These are phyloP conservation scores for Phytophthora kernoviae DNA, from an alignment of 352 stramenopile genomes.

Conservation along the genomic window DNA sequence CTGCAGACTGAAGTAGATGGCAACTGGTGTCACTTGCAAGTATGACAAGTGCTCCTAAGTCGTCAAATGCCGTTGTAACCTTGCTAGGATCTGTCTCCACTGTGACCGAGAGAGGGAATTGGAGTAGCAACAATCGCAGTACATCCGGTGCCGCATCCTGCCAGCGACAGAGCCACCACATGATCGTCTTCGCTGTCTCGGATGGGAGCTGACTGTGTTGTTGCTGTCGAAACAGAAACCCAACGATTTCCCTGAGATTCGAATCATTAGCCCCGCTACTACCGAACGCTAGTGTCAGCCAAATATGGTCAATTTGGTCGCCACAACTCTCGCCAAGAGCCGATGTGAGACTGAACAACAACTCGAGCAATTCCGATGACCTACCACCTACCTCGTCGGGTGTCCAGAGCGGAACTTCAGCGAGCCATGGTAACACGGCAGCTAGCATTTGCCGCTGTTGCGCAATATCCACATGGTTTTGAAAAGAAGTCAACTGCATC, in stretches of 20 bases:
- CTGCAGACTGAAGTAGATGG: conserved; percentile 21
- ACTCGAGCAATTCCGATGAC: conserved; percentile 36
- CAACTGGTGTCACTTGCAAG: conserved; percentile 30
- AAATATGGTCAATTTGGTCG: conserved; percentile 68
- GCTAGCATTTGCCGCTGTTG: conserved; percentile 62
- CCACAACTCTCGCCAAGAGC: conserved; percentile 40
- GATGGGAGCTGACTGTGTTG: conserved; percentile 31
- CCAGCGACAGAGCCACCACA: conserved; percentile 77
- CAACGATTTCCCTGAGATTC: conserved; percentile 13
- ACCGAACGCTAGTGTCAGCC: conserved; percentile 62
- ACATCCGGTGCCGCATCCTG: conserved; percentile 56
- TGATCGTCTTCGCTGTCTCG: conserved; percentile 52
- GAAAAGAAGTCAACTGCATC: conserved; percentile 22
- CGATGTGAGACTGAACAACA: conserved; percentile 63
- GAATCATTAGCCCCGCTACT: conserved; percentile 10
- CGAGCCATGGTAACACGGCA: conserved; percentile 59
- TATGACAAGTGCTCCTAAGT: conserved; percentile 29
- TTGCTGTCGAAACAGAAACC: conserved; percentile 56
- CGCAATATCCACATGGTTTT: conserved; percentile 33
- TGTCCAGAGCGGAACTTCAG: conserved; percentile 36
- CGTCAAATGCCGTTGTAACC: conserved; percentile 13
- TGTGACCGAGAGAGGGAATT: conserved; percentile 4
- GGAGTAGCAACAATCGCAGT: conserved; percentile 24
- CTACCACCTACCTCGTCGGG: conserved; percentile 2
- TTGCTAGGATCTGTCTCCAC: conserved; percentile 8